phyloP scores from a whole-genome alignment of 164 flowering plant species.

The Berberis vulgaris region DNA sequence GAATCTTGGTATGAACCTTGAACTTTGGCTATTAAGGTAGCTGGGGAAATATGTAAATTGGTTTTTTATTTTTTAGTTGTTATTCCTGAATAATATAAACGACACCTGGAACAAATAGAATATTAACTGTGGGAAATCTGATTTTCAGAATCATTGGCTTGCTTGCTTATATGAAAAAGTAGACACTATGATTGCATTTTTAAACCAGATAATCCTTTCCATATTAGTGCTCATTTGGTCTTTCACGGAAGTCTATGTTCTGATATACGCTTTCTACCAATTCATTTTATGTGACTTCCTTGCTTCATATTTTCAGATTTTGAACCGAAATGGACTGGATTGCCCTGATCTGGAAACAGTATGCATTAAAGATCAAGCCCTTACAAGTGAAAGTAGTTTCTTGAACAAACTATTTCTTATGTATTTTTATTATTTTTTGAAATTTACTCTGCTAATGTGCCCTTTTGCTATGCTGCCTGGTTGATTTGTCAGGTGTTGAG shows the following conservation, averaged over 20 bases:
- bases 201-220: no score
- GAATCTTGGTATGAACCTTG: no score
- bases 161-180: no score
- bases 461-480: not conserved
- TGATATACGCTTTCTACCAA: not conserved
- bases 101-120: no score
- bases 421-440: not conserved
- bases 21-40: no score
- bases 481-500: constrained; percentile 48
- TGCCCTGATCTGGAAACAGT: constrained; percentile 64
- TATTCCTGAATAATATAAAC: no score
- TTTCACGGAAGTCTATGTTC: not conserved
- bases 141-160: no score
- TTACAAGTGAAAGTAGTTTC: constrained; percentile 54
- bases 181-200: no score
- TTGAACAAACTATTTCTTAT: constrained; percentile 1
- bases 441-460: not conserved
- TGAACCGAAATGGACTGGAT: constrained; percentile 46
- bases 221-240: not conserved
- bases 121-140: no score
- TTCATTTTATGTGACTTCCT: not conserved
- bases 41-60: no score
- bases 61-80: no score
- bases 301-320: constrained; percentile 41
- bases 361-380: constrained; percentile 71